These are phyloP conservation scores for Penicillium sp. DNA, from an alignment of 2,329 filamentous ascomycete species.

Conservation along the genomic window DNA sequence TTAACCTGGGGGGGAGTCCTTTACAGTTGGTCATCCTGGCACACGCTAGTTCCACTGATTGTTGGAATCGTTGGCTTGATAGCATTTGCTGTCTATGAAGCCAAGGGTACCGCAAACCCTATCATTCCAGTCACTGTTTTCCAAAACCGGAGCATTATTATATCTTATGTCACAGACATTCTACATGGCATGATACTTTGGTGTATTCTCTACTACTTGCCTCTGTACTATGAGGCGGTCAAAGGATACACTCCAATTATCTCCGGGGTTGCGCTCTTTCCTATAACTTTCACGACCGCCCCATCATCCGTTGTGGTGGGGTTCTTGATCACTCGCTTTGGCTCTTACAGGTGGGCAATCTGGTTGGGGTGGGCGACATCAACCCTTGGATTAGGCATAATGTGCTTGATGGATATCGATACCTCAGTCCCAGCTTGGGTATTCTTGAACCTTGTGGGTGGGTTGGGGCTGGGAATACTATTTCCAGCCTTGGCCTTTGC, in stretches of 20 bases:
- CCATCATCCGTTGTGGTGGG: constrained; percentile 55
- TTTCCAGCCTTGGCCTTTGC: background rate
- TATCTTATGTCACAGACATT: constrained; percentile 37
- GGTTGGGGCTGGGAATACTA: background rate
- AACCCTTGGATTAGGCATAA: constrained; percentile 55
- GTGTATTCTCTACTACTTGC: constrained; percentile 55
- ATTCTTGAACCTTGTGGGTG: constrained; percentile 52
- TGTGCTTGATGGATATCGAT: constrained; percentile 25
- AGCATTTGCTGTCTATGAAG: constrained; percentile 18
- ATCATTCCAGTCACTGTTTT: constrained; percentile 47
- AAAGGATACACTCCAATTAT: constrained; percentile 54
- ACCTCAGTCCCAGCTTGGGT: constrained; percentile 56
- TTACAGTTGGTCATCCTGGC: constrained; percentile 23
- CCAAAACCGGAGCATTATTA: constrained; percentile 37
- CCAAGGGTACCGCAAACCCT: background rate
- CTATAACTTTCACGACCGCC: constrained; percentile 60
- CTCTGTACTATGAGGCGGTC: constrained; percentile 44
- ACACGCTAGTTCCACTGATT: constrained; percentile 19
- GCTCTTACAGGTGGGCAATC: constrained; percentile 58
- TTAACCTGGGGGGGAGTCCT: constrained; percentile 24
- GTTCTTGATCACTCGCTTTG: constrained; percentile 50
- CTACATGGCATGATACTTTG: constrained; percentile 40
- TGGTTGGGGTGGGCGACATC: constrained; percentile 60
- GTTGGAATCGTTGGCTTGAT: constrained; percentile 4
- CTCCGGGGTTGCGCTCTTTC: constrained; percentile 56